Conservation (phyloP, 78 protist genomes). For the Bodo saltans region DNA sequence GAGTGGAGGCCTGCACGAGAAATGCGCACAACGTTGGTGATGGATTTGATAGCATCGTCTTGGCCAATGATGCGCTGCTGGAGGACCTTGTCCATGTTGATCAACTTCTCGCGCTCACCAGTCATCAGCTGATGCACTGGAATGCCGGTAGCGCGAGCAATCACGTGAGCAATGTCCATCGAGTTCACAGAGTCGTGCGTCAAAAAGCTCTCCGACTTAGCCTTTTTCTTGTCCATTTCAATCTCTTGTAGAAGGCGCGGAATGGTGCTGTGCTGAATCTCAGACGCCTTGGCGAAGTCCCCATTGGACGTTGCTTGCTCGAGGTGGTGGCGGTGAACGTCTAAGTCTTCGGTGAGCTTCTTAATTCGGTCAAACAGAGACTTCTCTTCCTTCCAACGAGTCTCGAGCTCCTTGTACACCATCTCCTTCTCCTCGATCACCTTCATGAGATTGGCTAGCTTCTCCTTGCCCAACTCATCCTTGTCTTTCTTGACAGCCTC, state of each 20-base stretch:
- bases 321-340: conserved; percentile 28
- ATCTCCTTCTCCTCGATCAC: conserved; percentile 11
- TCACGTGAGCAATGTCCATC: conserved; percentile 49
- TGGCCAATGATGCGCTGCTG: conserved; percentile 47
- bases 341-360: not conserved
- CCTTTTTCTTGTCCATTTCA: not conserved
- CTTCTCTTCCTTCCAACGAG: conserved; percentile 31
- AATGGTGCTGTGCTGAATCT: conserved; percentile 32
- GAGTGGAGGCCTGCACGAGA: conserved; percentile 55
- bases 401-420: conserved; percentile 31
- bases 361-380: not conserved
- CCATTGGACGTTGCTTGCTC: conserved; percentile 26
- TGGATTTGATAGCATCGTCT: conserved; percentile 28
- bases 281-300: conserved; percentile 35
- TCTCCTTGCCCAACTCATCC: not conserved
- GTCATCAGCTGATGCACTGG: conserved; percentile 41
- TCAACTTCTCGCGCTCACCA: conserved; percentile 50
- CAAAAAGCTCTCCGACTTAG: not conserved
- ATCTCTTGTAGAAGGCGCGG: conserved; percentile 31
- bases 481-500: conserved; percentile 54
- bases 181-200: conserved; percentile 24
- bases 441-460: conserved; percentile 14
- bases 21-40: conserved; percentile 50
- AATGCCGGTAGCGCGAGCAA: conserved; percentile 67
- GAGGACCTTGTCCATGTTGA: conserved; percentile 44